Conservation (phyloP, 306 rosid species). For the Sophora flavescens region DNA sequence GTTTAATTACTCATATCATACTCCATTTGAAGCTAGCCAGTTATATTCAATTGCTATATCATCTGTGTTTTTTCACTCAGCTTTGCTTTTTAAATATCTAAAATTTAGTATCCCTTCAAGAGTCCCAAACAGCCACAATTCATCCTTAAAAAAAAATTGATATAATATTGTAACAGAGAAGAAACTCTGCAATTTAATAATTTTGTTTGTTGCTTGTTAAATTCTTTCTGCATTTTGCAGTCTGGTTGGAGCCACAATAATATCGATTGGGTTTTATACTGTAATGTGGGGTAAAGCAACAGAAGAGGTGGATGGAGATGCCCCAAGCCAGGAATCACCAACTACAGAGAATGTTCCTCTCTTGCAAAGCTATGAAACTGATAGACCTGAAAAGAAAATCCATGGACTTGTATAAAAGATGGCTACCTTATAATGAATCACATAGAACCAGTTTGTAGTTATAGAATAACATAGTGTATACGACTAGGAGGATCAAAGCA, state of each 20-base stretch:
- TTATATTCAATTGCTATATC: neutral
- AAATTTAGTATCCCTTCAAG: neutral
- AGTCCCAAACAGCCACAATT: neutral
- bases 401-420: slow-evolving; percentile 30
- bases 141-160: neutral
- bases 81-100: neutral
- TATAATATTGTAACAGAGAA: neutral
- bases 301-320: slow-evolving; percentile 36
- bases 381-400: slow-evolving; percentile 33
- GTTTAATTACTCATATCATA: neutral
- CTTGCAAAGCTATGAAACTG: slow-evolving; percentile 46
- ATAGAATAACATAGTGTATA: neutral
- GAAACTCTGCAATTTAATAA: neutral
- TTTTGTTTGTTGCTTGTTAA: slow-evolving; percentile 7
- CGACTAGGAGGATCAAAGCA: neutral
- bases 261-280: slow-evolving; percentile 29
- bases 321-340: slow-evolving; percentile 48
- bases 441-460: neutral
- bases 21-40: neutral
- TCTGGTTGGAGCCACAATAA: slow-evolving; percentile 44
- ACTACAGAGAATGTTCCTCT: slow-evolving; percentile 48
- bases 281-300: slow-evolving; percentile 32
- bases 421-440: neutral
- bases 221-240: slow-evolving; percentile 45
- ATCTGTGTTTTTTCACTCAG: neutral